These are phyloP conservation scores for Rhynchospora pubera DNA, from an alignment of 176 grass and related monocot genomes.

Conservation along the genomic window DNA sequence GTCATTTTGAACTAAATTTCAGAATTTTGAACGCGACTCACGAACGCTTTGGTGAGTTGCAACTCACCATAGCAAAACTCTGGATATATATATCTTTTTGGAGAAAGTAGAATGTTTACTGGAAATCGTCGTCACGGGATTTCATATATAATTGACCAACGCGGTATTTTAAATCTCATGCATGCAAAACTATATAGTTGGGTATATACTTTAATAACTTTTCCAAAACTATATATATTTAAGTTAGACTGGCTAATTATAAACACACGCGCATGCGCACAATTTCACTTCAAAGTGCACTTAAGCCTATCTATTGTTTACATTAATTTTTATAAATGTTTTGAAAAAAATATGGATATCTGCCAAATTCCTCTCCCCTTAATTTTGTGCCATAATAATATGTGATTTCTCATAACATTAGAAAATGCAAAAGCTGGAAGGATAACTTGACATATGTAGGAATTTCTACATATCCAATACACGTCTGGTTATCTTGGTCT, in stretches of 20 bases:
- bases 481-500: not conserved
- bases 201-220: not conserved
- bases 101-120: constrained; percentile 7
- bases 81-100: not conserved
- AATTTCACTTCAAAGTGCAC: not conserved
- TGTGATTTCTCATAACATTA: too few species aligned
- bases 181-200: not conserved
- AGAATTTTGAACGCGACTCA: too few species aligned
- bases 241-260: not conserved
- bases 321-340: too few species aligned
- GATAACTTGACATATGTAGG: too few species aligned
- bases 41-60: too few species aligned
- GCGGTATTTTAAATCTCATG: not conserved
- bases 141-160: not conserved
- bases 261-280: not conserved
- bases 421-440: too few species aligned
- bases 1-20: too few species aligned
- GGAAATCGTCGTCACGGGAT: not conserved
- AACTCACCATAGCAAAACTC: too few species aligned
- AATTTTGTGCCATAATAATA: too few species aligned
- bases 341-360: too few species aligned
- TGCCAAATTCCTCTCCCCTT: too few species aligned
- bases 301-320: not conserved
- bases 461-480: too few species aligned
- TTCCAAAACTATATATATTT: not conserved